These are phyloP conservation scores for Nepenthes alata DNA, from an alignment of 179 eudicot genomes.

Conservation along the genomic window DNA sequence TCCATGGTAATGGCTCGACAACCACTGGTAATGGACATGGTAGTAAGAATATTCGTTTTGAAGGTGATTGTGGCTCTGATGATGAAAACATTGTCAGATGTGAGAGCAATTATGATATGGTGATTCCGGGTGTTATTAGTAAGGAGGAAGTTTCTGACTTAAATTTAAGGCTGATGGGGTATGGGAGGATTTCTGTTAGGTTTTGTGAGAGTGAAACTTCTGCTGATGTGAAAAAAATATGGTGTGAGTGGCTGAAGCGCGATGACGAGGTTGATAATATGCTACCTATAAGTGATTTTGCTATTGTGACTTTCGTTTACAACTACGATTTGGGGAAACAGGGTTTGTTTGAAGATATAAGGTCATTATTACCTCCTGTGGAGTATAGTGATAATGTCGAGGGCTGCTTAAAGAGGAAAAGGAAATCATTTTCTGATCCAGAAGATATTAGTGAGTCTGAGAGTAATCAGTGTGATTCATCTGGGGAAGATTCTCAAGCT, in stretches of 20 bases:
- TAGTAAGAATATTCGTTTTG: conserved; percentile 10
- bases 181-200: conserved; percentile 61
- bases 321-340: conserved; percentile 54
- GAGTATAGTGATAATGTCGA: conserved; percentile 26
- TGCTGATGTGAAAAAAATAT: conserved; percentile 32
- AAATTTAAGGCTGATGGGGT: conserved; percentile 42
- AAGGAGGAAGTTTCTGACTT: conserved; percentile 44
- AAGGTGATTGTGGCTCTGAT: conserved; percentile 13
- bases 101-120: conserved; percentile 21
- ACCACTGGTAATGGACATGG: conserved; percentile 6
- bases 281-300: conserved; percentile 50
- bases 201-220: conserved; percentile 25
- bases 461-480: conserved; percentile 39
- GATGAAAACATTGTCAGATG: conserved; percentile 11
- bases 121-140: conserved; percentile 55
- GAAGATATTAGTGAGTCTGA: conserved; percentile 39
- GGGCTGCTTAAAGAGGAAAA: conserved; percentile 32
- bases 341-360: conserved; percentile 41
- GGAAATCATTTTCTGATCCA: conserved; percentile 53
- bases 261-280: conserved; percentile 12
- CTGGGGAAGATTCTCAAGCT: conserved; percentile 50
- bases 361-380: conserved; percentile 31
- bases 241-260: conserved; percentile 84
- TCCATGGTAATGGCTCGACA: conserved; percentile 8
- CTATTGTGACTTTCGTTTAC: conserved; percentile 60